A percentile compares a stretch with the other conserved stretches of the same genome.
Evolutionary conservation across 805 yeast species (phyloP).

Genomic region (Naumovozyma baii): DNA sequence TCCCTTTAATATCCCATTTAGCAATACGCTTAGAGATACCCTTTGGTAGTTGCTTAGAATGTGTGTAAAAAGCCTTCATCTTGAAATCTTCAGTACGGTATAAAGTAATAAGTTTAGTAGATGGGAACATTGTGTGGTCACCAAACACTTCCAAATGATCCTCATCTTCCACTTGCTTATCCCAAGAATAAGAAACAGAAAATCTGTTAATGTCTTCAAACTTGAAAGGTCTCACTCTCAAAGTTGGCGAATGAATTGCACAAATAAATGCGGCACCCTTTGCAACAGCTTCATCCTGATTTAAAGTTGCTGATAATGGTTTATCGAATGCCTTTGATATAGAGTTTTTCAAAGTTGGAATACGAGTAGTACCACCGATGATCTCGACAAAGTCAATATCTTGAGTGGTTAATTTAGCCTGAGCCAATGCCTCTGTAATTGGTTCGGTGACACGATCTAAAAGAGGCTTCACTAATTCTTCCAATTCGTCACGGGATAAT

Average conservation of each 20-base stretch:
- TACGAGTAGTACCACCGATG: slow-evolving; percentile 97
- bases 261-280: slow-evolving; percentile 98
- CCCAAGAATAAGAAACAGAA: slow-evolving; percentile 95
- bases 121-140: slow-evolving; percentile 83
- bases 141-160: slow-evolving; percentile 96
- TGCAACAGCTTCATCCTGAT: slow-evolving; percentile 98
- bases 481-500: slow-evolving; percentile 84
- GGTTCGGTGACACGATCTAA: slow-evolving; percentile 69
- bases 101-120: slow-evolving; percentile 89
- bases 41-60: slow-evolving; percentile 59
- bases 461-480: slow-evolving; percentile 77
- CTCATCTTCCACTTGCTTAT: slow-evolving; percentile 81
- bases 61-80: slow-evolving; percentile 77
- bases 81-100: slow-evolving; percentile 85
- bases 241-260: slow-evolving; percentile 97
- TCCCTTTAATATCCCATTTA: slow-evolving; percentile 81
- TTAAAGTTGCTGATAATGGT: slow-evolving; percentile 84
- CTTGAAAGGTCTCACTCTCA: slow-evolving; percentile 97
- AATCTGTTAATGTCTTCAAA: slow-evolving; percentile 88
- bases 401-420: slow-evolving; percentile 60
- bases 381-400: slow-evolving; percentile 89
- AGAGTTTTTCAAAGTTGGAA: slow-evolving; percentile 81
- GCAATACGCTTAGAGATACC: slow-evolving; percentile 61
- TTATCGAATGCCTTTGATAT: slow-evolving; percentile 74
- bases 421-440: slow-evolving; percentile 68